A percentile compares a stretch with the other conserved stretches of the same genome.
Evolutionary conservation across 352 stramenopile genomes (phyloP).

Genomic region (Globisporangium recalcitrans): DNA sequence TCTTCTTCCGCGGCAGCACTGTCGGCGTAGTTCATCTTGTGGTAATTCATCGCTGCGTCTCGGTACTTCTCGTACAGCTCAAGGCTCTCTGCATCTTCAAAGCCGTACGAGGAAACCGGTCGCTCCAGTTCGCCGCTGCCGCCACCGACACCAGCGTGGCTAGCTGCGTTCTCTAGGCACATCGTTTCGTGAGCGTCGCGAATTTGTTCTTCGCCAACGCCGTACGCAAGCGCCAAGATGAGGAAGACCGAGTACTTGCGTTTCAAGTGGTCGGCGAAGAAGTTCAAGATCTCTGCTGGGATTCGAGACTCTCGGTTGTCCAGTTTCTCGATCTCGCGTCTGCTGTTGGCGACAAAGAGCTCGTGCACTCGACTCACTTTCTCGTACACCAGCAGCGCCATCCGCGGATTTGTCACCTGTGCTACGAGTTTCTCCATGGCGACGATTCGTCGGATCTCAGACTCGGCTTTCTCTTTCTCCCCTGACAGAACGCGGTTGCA

Average conservation of each 20-base stretch:
- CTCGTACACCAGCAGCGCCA: conserved; percentile 85
- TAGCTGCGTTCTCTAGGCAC: conserved; percentile 72
- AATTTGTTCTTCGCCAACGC: conserved; percentile 73
- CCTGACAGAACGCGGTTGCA: conserved; percentile 73
- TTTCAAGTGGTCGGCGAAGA: conserved; percentile 83
- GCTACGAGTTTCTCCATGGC: conserved; percentile 83
- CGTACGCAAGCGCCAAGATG: conserved; percentile 74
- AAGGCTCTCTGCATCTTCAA: conserved; percentile 68
- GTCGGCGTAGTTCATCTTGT: conserved; percentile 85
- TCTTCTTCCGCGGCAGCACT: conserved; percentile 71
- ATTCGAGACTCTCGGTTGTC: conserved; percentile 40
- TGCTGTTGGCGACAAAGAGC: conserved; percentile 74
- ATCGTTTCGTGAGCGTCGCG: conserved; percentile 76
- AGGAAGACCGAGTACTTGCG: conserved; percentile 86
- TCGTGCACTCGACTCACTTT: conserved; percentile 87
- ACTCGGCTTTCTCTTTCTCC: conserved; percentile 82
- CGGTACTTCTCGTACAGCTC: conserved; percentile 85
- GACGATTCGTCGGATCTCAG: conserved; percentile 72
- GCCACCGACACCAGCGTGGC: conserved; percentile 68
- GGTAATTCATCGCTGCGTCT: conserved; percentile 73
- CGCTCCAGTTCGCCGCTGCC: conserved; percentile 54
- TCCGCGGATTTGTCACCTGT: conserved; percentile 69
- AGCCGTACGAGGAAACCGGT: conserved; percentile 53
- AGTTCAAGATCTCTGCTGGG: conserved; percentile 62
- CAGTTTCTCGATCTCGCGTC: conserved; percentile 61